Evolutionary conservation across 305 asterid genomes (phyloP).

Genomic region (Fraxinus greggii): DNA sequence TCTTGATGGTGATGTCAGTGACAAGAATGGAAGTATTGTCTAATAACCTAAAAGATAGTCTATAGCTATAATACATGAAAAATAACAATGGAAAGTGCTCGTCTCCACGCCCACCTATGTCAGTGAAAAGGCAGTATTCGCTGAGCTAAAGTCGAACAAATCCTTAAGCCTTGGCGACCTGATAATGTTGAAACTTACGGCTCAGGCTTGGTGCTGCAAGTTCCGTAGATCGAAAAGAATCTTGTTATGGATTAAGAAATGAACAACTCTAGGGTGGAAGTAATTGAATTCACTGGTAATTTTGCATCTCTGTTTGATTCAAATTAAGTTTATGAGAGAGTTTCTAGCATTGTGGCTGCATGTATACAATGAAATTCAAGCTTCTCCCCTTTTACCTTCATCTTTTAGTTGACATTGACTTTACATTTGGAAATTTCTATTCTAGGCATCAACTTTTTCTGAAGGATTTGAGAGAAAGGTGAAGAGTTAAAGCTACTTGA

Average conservation of each 20-base stretch:
- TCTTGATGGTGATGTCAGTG: not conserved
- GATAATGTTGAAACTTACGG: not conserved
- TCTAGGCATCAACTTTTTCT: not conserved
- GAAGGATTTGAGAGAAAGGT: not conserved
- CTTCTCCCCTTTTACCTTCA: not conserved
- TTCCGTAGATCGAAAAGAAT: not conserved
- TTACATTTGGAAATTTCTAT: not conserved
- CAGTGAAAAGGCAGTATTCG: not conserved
- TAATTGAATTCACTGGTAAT: not conserved
- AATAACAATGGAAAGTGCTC: not conserved
- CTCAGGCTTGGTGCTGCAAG: not conserved
- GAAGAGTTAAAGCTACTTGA: not conserved
- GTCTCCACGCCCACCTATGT: not conserved
- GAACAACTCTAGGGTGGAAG: not conserved
- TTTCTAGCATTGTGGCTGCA: not conserved
- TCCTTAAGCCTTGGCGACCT: not conserved
- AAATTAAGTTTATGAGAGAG: not conserved
- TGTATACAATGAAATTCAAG: not conserved
- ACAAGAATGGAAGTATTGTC: not conserved
- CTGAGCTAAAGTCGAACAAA: not conserved
- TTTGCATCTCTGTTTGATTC: not conserved
- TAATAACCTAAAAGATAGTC: not conserved
- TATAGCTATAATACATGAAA: not conserved
- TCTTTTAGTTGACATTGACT: not conserved
- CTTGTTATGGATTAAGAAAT: not conserved